Percentiles rank a stretch among this genome's conserved stretches.
Conservation (phyloP, 805 yeast species). For the Pichia nakasei region DNA sequence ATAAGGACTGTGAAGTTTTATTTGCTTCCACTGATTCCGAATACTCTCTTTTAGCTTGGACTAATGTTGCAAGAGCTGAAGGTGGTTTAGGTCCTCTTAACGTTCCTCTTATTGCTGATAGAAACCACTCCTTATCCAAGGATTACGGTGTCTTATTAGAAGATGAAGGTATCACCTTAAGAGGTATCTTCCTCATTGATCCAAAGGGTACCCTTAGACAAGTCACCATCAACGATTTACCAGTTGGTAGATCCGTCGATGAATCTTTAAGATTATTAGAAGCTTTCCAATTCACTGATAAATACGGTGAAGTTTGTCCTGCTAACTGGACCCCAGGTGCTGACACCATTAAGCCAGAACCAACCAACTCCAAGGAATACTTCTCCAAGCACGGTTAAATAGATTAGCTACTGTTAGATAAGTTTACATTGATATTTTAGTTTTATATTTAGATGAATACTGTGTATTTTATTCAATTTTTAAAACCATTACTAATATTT, state of each 20-base stretch:
- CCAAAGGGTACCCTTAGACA: conserved; percentile 94
- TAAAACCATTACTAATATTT: too few species aligned
- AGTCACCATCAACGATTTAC: conserved; percentile 95
- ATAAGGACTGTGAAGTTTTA: conserved; percentile 77
- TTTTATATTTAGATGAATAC: not conserved
- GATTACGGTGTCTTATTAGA: conserved; percentile 97
- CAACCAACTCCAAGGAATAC: conserved; percentile 71
- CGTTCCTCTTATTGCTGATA: conserved; percentile 93
- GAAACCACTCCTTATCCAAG: conserved; percentile 88
- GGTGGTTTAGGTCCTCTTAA: conserved; percentile 97
- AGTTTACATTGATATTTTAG: not conserved
- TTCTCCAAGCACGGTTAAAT: conserved; percentile 40
- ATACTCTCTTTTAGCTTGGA: conserved; percentile 96
- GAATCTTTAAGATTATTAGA: conserved; percentile 96
- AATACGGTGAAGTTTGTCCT: conserved; percentile 99
- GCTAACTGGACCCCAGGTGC: conserved; percentile 98
- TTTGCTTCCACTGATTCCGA: conserved; percentile 98
- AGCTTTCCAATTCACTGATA: conserved; percentile 99
- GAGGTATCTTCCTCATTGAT: conserved; percentile 97
- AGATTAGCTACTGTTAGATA: too few species aligned
- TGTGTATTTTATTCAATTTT: not conserved
- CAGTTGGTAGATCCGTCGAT: conserved; percentile 98
- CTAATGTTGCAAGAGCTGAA: conserved; percentile 89
- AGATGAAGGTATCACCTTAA: conserved; percentile 94
- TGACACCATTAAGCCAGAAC: conserved; percentile 83